These are phyloP conservation scores for Parmales sp. DNA, from an alignment of 108 stramenopile species.

Conservation along the genomic window DNA sequence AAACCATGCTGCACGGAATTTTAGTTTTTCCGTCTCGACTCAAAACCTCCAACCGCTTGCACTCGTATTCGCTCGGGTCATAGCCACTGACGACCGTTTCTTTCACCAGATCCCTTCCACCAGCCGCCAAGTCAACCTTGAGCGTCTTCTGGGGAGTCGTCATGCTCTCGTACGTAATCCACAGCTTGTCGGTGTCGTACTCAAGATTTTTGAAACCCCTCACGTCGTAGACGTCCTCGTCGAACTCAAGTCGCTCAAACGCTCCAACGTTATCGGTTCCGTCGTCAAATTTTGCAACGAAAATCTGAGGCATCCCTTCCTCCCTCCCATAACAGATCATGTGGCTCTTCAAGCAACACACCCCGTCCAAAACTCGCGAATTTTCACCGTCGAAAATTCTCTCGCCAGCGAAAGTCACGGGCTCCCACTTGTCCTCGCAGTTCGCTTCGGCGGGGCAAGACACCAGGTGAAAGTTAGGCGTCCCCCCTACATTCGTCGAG, in stretches of 20 bases:
- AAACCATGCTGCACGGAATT: constrained; percentile 73
- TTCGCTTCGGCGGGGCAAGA: constrained; percentile 41
- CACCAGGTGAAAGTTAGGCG: constrained; percentile 64
- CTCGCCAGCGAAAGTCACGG: constrained; percentile 21
- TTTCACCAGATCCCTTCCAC: constrained; percentile 50
- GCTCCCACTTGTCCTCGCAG: constrained; percentile 36
- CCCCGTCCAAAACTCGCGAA: constrained; percentile 34
- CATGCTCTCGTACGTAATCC: constrained; percentile 68
- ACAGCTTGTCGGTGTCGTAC: constrained; percentile 55
- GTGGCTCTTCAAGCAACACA: constrained; percentile 42
- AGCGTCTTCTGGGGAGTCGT: constrained; percentile 59
- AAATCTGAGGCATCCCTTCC: constrained; percentile 28
- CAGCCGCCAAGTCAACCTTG: constrained; percentile 43
- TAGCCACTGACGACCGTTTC: constrained; percentile 71
- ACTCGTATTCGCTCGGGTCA: constrained; percentile 57
- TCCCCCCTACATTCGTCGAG: constrained; percentile 44
- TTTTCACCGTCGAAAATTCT: constrained; percentile 52
- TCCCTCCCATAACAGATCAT: constrained; percentile 38
- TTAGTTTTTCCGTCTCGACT: constrained; percentile 66
- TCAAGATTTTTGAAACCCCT: constrained; percentile 51
- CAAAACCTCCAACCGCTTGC: constrained; percentile 53
- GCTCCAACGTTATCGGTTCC: constrained; percentile 14
- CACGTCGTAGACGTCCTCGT: constrained; percentile 69
- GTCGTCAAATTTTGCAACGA: constrained; percentile 26
- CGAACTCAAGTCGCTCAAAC: constrained; percentile 38